Conservation (phyloP, 2,329 filamentous ascomycete genomes). For the Escovopsis sp. region DNA sequence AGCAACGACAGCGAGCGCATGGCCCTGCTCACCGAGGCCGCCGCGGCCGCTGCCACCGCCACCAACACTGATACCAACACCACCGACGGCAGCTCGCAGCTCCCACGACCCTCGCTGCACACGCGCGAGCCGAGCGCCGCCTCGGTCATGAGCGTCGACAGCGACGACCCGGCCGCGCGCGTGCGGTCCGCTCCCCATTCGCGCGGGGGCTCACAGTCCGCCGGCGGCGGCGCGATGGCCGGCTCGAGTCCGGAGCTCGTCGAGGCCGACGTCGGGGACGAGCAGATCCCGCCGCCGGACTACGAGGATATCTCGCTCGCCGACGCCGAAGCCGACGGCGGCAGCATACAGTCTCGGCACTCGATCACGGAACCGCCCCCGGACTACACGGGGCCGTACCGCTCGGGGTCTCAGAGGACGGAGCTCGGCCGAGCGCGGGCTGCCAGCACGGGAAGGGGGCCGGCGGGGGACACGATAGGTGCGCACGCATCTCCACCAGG, state of each 20-base stretch:
- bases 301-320: conserved; percentile 36
- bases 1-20: conserved; percentile 59
- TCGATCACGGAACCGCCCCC: conserved; percentile 36
- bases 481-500: too few relatives aligned
- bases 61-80: conserved; percentile 28
- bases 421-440: conserved; percentile 2
- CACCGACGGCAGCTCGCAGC: conserved; percentile 20
- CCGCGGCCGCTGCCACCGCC: conserved; percentile 12
- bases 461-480: background rate
- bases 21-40: conserved; percentile 57
- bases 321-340: conserved; percentile 17
- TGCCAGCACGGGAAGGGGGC: background rate
- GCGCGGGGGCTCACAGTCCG: conserved; percentile 24
- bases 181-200: conserved; percentile 17
- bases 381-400: conserved; percentile 30
- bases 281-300: conserved; percentile 36
- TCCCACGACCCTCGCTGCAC: conserved; percentile 21
- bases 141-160: conserved; percentile 40
- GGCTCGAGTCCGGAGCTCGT: conserved; percentile 38
- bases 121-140: conserved; percentile 34
- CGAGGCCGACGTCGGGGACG: conserved; percentile 34
- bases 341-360: conserved; percentile 23
- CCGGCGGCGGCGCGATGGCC: conserved; percentile 20
- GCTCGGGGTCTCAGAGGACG: conserved; percentile 13
- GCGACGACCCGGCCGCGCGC: conserved; percentile 26